Conservation (phyloP, 805 yeast species). For the Scheffersomyces stipitis region DNA sequence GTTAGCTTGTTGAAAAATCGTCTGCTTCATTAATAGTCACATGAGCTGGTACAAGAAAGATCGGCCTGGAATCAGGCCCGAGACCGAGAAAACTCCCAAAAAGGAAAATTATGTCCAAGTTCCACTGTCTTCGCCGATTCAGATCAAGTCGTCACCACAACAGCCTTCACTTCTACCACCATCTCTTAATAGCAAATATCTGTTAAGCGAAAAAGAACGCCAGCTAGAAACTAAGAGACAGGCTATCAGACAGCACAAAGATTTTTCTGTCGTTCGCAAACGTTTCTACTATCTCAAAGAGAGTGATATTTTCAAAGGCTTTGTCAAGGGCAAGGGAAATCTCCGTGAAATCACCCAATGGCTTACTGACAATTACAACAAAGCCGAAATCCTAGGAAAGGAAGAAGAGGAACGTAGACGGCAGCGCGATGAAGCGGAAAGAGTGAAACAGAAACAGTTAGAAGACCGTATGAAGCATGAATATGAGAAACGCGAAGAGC, state of each 20-base stretch:
- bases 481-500: conserved; percentile 13
- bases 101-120: conserved; percentile 34
- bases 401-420: conserved; percentile 14
- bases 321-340: conserved; percentile 44
- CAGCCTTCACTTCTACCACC: conserved; percentile 4
- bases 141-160: conserved; percentile 27
- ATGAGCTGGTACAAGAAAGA: conserved; percentile 27
- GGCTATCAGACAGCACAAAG: conserved; percentile 36
- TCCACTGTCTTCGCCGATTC: conserved; percentile 42
- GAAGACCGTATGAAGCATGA: conserved; percentile 16
- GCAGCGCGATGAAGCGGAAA: conserved; percentile 13
- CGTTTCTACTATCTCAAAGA: conserved; percentile 40
- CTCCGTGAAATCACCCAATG: conserved; percentile 39
- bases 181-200: neutral
- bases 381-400: conserved; percentile 21
- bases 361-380: conserved; percentile 35
- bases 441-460: conserved; percentile 6
- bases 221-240: conserved; percentile 35
- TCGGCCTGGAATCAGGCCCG: conserved; percentile 10
- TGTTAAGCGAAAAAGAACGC: conserved; percentile 14
- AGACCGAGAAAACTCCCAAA: conserved; percentile 11
- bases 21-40: neutral
- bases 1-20: too few relatives aligned
- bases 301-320: conserved; percentile 40
- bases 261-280: conserved; percentile 37